These are phyloP conservation scores for Gentiana dahurica DNA, from an alignment of 257 asterid genomes.

Conservation along the genomic window DNA sequence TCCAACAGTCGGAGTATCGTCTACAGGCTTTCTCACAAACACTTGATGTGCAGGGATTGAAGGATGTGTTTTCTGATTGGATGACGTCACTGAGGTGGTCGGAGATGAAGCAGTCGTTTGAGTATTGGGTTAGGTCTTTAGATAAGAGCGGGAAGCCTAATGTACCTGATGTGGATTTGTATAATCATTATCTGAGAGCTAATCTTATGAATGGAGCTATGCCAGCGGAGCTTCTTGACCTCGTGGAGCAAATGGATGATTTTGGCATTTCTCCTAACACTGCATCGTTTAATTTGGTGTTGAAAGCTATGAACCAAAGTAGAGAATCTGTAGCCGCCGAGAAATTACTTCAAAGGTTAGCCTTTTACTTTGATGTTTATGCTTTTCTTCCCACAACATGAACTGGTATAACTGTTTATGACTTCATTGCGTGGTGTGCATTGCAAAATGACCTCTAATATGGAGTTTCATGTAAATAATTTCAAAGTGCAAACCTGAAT, in stretches of 20 bases:
- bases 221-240: slow-evolving; percentile 47
- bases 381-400: too few species aligned
- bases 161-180: slow-evolving; percentile 65
- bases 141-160: slow-evolving; percentile 73
- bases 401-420: too few species aligned
- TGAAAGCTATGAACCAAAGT: slow-evolving; percentile 58
- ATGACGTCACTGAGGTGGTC: slow-evolving; percentile 61
- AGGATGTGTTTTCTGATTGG: slow-evolving; percentile 60
- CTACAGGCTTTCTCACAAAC: slow-evolving; percentile 34
- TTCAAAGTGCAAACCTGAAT: too few species aligned
- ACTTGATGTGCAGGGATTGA: slow-evolving; percentile 39
- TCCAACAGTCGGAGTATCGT: slow-evolving; percentile 16
- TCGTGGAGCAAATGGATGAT: slow-evolving; percentile 47
- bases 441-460: too few species aligned
- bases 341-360: slow-evolving; percentile 69
- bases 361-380: not conserved
- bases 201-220: slow-evolving; percentile 58
- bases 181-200: slow-evolving; percentile 74
- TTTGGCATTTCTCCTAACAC: slow-evolving; percentile 51
- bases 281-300: slow-evolving; percentile 65
- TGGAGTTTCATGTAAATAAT: too few species aligned
- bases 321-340: slow-evolving; percentile 47
- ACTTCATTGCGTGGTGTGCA: too few species aligned
- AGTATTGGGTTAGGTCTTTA: slow-evolving; percentile 57
- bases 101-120: slow-evolving; percentile 65